Base-by-base conservation (phyloP, 768 basidiomycete species). In the Melanogaster broomeanus region DNA sequence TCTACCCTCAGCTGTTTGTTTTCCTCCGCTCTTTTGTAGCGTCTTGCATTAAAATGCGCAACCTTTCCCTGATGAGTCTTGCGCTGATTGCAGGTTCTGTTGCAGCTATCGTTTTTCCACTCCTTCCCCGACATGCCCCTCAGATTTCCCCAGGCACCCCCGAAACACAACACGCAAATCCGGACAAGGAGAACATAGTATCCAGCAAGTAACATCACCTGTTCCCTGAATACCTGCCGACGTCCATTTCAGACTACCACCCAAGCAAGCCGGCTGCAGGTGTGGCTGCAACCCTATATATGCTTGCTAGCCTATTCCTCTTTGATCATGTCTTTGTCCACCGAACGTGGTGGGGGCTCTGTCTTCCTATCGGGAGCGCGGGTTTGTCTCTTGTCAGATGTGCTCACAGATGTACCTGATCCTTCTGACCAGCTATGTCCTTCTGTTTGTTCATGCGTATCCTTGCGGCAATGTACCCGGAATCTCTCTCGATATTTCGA, bases 331-430 rank as follows among this genome's bases (percentile, higher is more conserved):
- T 64, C 3, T 37, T 57, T 8, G 31, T 43, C 22, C 48, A 52
- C 15, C 56, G 49, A 30, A 43, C 60, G 19, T 62, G 61, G 64
- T 65, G 63, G 63, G 63, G 54, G 15, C 49, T 65, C 21, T 62
- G 59, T 42, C 64, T 65, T 18, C 61, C 63, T 24, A 65, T 65
- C 15, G 64, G 49, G 7, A 33, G 55, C 10, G 21, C 45, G 7
- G 33, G 63, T 62, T 37, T 33, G 62, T 46, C 13, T 38, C 24
- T 45, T 21, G 12, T 41, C 38, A 4, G 9, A 19, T 21, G 15
- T 45, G 10, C 16, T 18, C 19, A 16, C n/a, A 16, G 4, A 33
- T 37, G n/a, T 38, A 33, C 18, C 19, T 42, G 25, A 6, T 15
- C 16, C 21, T n/a, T 13, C 6, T 24, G 12, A 4, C 28, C 42